A percentile compares a stretch with the other conserved stretches of the same genome.
These are phyloP conservation scores for Brettanomyces anomalus DNA, from an alignment of 805 yeast species.

Conservation along the genomic window DNA sequence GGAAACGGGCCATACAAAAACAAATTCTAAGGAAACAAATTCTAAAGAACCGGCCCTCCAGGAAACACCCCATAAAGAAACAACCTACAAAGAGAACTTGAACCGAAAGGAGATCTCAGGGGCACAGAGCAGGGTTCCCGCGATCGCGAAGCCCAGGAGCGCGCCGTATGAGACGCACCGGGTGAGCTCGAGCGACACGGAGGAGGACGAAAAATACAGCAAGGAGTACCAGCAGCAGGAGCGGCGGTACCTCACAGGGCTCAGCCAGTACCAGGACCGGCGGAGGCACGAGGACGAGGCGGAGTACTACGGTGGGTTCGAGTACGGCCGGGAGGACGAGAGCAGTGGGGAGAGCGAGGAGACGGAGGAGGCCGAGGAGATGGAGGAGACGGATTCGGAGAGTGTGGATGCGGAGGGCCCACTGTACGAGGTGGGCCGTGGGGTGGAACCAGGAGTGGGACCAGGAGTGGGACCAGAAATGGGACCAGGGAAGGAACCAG, in stretches of 20 bases:
- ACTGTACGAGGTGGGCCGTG: background rate
- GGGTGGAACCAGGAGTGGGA: no score
- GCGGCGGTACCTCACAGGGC: slow-evolving; percentile 38
- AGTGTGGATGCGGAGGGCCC: background rate
- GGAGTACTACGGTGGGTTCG: slow-evolving; percentile 26
- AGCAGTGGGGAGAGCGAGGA: slow-evolving; percentile 23
- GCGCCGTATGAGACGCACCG: background rate
- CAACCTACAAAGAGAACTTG: no score
- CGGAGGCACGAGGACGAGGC: slow-evolving; percentile 38
- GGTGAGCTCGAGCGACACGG: background rate
- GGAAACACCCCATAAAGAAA: no score
- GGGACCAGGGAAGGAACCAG: no score
- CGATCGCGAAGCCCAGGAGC: background rate
- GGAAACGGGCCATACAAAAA: no score
- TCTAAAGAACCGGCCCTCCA: no score
- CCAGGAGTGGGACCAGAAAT: no score
- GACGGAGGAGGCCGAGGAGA: slow-evolving; percentile 18
- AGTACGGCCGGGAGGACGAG: slow-evolving; percentile 25
- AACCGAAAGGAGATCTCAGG: no score
- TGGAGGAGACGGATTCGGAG: slow-evolving; percentile 6
- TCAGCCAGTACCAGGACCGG: slow-evolving; percentile 25
- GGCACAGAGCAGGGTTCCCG: no score
- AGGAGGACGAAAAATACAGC: slow-evolving; percentile 20
- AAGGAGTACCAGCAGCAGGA: slow-evolving; percentile 46
- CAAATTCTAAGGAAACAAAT: no score